These are phyloP conservation scores for Boletus sensibilis DNA, from an alignment of 768 basidiomycete species.

Conservation along the genomic window DNA sequence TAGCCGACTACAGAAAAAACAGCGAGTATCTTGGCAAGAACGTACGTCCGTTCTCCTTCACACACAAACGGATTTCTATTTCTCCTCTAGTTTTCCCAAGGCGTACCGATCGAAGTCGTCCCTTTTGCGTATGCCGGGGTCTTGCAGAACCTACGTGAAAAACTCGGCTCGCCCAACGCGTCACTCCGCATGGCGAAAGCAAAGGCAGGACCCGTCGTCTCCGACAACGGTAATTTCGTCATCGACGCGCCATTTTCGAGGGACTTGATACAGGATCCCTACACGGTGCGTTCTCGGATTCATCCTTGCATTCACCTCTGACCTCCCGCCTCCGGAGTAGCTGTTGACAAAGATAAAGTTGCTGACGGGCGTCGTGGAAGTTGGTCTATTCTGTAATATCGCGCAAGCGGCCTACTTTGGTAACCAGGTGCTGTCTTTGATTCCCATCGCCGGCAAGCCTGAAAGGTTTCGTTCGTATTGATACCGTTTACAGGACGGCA, in stretches of 20 bases:
- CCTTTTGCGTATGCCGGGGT: constrained; percentile 95
- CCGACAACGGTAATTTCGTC: constrained; percentile 96
- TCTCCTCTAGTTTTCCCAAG: constrained; percentile 65
- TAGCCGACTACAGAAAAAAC: constrained; percentile 97
- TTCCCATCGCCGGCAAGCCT: not conserved
- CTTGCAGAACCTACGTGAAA: constrained; percentile 62
- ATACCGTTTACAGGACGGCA: constrained; percentile 53
- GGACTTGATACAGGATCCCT: constrained; percentile 66
- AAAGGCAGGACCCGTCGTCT: constrained; percentile 93
- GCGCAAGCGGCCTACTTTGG: constrained; percentile 97
- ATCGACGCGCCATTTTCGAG: constrained; percentile 91
- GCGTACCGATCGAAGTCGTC: constrained; percentile 95
- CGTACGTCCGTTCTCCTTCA: constrained; percentile 45
- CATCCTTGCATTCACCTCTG: not conserved
- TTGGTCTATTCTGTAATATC: constrained; percentile 93
- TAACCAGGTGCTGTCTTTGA: constrained; percentile 55
- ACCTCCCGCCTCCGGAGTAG: constrained; percentile 36
- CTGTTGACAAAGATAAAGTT: constrained; percentile 82
- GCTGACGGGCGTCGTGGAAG: constrained; percentile 98
- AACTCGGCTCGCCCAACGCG: constrained; percentile 65
- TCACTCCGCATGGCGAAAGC: constrained; percentile 90
- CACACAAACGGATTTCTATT: not conserved
- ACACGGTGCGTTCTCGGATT: constrained; percentile 39
- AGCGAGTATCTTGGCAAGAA: constrained; percentile 75
- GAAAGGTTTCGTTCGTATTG: not conserved